Base-by-base conservation (phyloP, 345 rosid species). In the Boechera retrofracta region DNA sequence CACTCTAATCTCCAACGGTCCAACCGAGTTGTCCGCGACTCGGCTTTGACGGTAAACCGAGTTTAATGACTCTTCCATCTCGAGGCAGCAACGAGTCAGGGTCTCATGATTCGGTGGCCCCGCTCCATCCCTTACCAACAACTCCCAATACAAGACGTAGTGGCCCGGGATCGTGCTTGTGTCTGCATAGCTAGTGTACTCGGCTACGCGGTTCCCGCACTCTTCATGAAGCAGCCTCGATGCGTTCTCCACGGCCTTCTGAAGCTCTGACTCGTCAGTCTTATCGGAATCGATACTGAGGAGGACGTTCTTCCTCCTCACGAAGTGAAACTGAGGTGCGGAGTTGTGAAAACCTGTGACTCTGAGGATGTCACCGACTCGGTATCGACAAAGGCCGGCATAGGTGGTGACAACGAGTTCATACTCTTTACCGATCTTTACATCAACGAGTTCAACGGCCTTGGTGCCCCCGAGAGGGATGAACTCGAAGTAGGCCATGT, bases 401-500 rank as follows among this genome's bases (percentile, higher is more conserved):
- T 92, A 90, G 16, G 99, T 92, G 7, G 97, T 90, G 77, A 95
- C 88, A 2, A 95, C 91, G 0, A 95, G 94, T 73, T 95, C 98
- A 53, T 92, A 95, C 53, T 92, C 96, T 82, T 90, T 92, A 0
- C 98, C 98, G 0, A 91, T 80, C 75, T 95, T 89, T 12, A 95
- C 90, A 10, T 91, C 89, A 4, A 81, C 96, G 0, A 95, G 91
- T 59, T 95, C 92, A 28, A 80, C 79, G 52, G 77, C 64, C 55
- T 74, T 79, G 55, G 75, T 36, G 2, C 74, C 74, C 8, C 86
- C 84, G 24, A 86, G 92, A 10, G 97, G 98, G 10, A 92, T 65
- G 72, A 94, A 94, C 85, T 94, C 98, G 57, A 89, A 94, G 71
- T 94, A 92, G 29, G 91, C 93, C 98, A 94, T 94, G 89, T 89